A percentile compares a stretch with the other conserved stretches of the same genome.
Evolutionary conservation across 2,329 filamentous ascomycete species (phyloP).

Genomic region (Byssothecium circinans): DNA sequence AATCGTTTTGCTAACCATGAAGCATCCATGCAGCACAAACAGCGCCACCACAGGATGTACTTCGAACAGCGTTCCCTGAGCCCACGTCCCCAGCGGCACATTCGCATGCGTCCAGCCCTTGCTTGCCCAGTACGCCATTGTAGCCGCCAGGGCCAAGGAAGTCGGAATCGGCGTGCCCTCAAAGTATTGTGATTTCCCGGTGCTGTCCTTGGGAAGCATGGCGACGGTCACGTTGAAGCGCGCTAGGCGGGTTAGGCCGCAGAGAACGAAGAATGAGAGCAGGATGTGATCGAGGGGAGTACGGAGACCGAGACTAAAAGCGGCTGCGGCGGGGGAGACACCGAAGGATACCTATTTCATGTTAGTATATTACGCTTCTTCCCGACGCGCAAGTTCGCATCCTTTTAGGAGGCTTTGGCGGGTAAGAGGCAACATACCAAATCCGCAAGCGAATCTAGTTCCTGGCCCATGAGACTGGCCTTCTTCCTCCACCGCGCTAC

Average conservation of each 20-base stretch:
- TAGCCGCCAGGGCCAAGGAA: constrained; percentile 72
- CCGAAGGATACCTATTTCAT: constrained; percentile 83
- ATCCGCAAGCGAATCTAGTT: constrained; percentile 93
- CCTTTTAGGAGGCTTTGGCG: neutral
- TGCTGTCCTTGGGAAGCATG: constrained; percentile 85
- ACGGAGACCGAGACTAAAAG: constrained; percentile 86
- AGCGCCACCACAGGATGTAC: constrained; percentile 80
- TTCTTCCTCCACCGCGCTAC: constrained; percentile 96
- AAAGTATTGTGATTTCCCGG: constrained; percentile 92
- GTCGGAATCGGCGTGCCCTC: constrained; percentile 97
- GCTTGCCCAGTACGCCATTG: constrained; percentile 89
- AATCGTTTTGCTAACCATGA: constrained; percentile 95
- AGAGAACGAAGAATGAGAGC: constrained; percentile 88
- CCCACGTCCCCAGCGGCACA: constrained; percentile 74
- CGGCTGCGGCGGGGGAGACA: constrained; percentile 81
- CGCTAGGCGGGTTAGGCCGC: constrained; percentile 87
- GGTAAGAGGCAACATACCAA: constrained; percentile 61
- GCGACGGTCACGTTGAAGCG: constrained; percentile 97
- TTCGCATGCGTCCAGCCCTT: constrained; percentile 77
- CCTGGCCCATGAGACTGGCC: constrained; percentile 96
- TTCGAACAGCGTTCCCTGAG: constrained; percentile 69
- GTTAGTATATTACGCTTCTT: neutral
- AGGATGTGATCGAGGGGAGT: constrained; percentile 79
- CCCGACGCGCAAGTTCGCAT: neutral
- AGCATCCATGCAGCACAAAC: constrained; percentile 84